A percentile compares a stretch with the other conserved stretches of the same genome.
Evolutionary conservation across 306 rosid genomes (phyloP).

Genomic region (Citrullus colocynthis): DNA sequence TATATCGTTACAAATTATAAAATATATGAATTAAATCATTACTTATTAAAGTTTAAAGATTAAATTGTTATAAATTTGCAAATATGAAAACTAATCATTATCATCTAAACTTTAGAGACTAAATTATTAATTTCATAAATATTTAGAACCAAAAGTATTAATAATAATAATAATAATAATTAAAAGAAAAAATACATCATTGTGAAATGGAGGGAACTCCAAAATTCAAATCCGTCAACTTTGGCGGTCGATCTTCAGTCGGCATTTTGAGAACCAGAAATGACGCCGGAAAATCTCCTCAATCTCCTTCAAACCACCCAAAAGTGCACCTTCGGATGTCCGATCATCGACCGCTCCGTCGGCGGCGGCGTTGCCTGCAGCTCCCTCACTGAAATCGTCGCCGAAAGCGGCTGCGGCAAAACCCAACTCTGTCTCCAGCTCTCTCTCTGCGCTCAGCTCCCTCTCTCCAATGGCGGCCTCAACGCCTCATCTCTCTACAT

Average conservation of each 20-base stretch:
- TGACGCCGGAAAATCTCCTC: slow-evolving; percentile 38
- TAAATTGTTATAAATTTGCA: too few relatives aligned
- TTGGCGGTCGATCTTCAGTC: neutral
- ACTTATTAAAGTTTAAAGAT: too few relatives aligned
- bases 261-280: neutral
- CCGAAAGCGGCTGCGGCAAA: slow-evolving; percentile 75
- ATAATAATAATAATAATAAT: too few relatives aligned
- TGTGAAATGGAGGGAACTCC: neutral
- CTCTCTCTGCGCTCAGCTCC: slow-evolving; percentile 62
- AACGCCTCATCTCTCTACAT: slow-evolving; percentile 60
- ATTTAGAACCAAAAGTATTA: too few relatives aligned
- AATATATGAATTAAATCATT: too few relatives aligned
- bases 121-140: too few relatives aligned
- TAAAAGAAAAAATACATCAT: too few relatives aligned
- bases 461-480: slow-evolving; percentile 60
- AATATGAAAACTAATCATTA: too few relatives aligned
- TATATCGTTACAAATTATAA: too few relatives aligned
- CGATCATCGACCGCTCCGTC: slow-evolving; percentile 43
- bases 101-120: too few relatives aligned
- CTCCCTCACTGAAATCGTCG: slow-evolving; percentile 61
- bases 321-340: slow-evolving; percentile 58
- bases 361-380: slow-evolving; percentile 68
- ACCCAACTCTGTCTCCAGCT: slow-evolving; percentile 91
- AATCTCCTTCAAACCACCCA: slow-evolving; percentile 12
- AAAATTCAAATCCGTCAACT: neutral